Evolutionary conservation across 306 rosid genomes (phyloP).

Genomic region (Quercus glauca): DNA sequence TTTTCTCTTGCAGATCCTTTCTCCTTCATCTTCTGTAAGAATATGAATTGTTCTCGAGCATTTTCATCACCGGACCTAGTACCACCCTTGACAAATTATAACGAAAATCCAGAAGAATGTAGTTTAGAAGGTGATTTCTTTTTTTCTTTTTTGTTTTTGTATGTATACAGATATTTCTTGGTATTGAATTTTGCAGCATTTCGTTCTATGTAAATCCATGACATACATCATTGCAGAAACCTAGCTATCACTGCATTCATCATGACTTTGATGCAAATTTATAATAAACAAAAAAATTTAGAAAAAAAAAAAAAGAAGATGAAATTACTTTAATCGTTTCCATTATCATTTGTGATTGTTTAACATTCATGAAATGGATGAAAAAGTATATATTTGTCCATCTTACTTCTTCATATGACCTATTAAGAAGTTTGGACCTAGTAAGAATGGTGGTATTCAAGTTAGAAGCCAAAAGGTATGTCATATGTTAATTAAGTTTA

Average conservation of each 20-base stretch:
- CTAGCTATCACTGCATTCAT: neutral
- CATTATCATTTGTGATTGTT: neutral
- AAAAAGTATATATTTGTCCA: neutral
- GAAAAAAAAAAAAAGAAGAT: neutral
- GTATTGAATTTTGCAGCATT: neutral
- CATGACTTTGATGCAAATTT: neutral
- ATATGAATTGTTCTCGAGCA: slow-evolving; percentile 45
- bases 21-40: slow-evolving; percentile 13
- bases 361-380: neutral
- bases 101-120: slow-evolving; percentile 36
- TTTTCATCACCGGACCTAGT: slow-evolving; percentile 52
- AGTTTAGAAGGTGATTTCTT: slow-evolving; percentile 53
- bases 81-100: slow-evolving; percentile 35
- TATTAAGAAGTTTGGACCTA: too few species aligned
- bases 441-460: too few species aligned
- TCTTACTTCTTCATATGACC: neutral
- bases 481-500: too few species aligned
- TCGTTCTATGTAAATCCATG: neutral
- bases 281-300: neutral
- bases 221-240: neutral
- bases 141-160: neutral
- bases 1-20: slow-evolving; percentile 6
- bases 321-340: neutral
- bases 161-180: neutral
- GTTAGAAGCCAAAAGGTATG: too few species aligned